phyloP scores from a whole-genome alignment of 257 asterid species.

The Asclepias syriaca region DNA sequence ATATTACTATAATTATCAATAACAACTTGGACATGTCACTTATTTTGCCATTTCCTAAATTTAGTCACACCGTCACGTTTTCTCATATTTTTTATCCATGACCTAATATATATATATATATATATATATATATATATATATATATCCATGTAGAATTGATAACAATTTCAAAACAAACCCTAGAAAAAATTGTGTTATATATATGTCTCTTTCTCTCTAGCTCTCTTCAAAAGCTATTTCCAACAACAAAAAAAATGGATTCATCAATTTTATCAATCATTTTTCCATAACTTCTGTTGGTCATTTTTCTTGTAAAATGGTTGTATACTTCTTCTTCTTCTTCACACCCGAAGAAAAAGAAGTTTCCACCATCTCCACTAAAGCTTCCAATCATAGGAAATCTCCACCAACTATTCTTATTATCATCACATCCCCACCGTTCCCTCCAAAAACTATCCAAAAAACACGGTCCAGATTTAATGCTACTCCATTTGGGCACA shows the following conservation, averaged over 20 bases:
- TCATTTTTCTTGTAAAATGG: slow-evolving; percentile 7
- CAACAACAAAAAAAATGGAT: neutral
- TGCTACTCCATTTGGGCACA: slow-evolving; percentile 37
- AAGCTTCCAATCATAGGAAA: slow-evolving; percentile 39
- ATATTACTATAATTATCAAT: no score
- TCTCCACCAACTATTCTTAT: slow-evolving; percentile 29
- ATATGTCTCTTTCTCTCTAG: neutral
- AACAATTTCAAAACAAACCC: neutral
- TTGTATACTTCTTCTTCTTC: neutral
- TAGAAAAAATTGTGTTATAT: no score
- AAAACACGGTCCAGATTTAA: slow-evolving; percentile 30
- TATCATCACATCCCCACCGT: slow-evolving; percentile 22
- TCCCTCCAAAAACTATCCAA: slow-evolving; percentile 17
- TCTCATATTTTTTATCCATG: no score
- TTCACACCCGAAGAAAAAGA: neutral
- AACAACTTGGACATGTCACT: no score
- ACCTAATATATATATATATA: no score
- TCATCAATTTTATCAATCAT: neutral
- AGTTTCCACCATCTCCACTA: slow-evolving; percentile 36
- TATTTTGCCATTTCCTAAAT: no score
- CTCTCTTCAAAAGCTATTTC: neutral
- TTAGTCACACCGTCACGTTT: no score
- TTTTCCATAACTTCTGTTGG: neutral
- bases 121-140: no score
- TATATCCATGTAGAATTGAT: no score